Base-by-base conservation (phyloP, 768 basidiomycete species). In the Boletellus sp. region DNA sequence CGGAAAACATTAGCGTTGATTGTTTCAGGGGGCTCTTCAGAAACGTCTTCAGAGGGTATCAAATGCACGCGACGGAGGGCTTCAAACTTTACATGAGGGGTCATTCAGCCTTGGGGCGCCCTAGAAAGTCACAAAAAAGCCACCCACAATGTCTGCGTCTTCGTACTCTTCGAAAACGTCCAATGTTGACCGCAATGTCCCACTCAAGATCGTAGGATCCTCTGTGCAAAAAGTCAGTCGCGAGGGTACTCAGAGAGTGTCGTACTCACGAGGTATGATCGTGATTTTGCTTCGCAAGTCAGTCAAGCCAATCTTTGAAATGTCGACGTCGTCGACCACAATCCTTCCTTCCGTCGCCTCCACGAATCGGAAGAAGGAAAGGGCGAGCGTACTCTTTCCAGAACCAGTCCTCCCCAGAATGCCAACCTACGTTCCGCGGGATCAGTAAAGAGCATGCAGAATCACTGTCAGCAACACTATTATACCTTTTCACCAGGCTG, bases 331-430 rank as follows among this genome's bases (percentile, higher is more conserved):
- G 62, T 93, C 92, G 33, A 94, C 74, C 4, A 80, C 38, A 46
- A 93, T 92, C 7, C 73, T 74, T 6, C 91, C 91, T 57, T 84
- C 75, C 0, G 81, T 82, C 1, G 91, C 83, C 61, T 94, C 90
- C n/a, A 94, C 90, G 62, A 92, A 90, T 20, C 88, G 80, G 80
- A 94, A 92, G 71, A 93, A 88, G 8, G 86, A 87, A 12, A 93
- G 72, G 0, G 90, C 90, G 12, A 89, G 74, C 2, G 89, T 90
- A 57, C 85, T 87, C 71, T 91, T 91, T 31, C 89, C 88, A 8
- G 82, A 83, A 16, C 83, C 69, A 1, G 85, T 87, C 51, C 85
- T 73, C 39, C 85, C 87, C 1, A 87, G 71, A 48, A 87, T 83
- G 19, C 87, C 87, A 46, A 88, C 64, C 84, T 85, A 41, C 12